Conservation (phyloP, 768 basidiomycete genomes). For the Neoboletus subvelutipes region DNA sequence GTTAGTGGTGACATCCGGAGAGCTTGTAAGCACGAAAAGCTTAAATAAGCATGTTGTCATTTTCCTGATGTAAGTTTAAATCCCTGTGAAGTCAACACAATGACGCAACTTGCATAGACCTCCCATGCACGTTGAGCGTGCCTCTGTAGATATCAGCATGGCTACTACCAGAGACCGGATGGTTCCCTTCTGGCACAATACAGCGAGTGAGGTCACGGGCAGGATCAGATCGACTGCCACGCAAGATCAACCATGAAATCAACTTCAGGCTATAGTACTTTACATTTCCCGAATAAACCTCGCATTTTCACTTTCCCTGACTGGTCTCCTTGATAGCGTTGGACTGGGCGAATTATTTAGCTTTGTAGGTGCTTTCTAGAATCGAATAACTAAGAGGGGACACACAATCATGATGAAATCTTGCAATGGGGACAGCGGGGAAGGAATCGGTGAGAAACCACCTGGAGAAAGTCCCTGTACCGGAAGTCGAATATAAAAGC, state of each 20-base stretch:
- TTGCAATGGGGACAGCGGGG: too few species aligned
- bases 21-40: too few species aligned
- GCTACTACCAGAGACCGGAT: slow-evolving; percentile 20
- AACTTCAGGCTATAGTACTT: not conserved
- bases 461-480: not conserved
- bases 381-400: not conserved
- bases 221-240: slow-evolving; percentile 11
- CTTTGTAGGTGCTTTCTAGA: not conserved
- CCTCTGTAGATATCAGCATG: slow-evolving; percentile 23
- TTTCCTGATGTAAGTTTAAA: not conserved
- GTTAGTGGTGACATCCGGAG: too few species aligned
- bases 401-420: not conserved
- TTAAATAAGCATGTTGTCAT: too few species aligned
- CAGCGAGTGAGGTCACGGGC: slow-evolving; percentile 14
- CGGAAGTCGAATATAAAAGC: not conserved
- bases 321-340: not conserved
- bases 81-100: not conserved
- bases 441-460: not conserved
- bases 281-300: slow-evolving; percentile 18
- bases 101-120: slow-evolving; percentile 9
- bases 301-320: slow-evolving; percentile 1
- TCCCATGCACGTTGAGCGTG: slow-evolving; percentile 13
- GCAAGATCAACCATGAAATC: not conserved
- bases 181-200: slow-evolving; percentile 7
- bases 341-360: slow-evolving; percentile 8